Evolutionary conservation across 441 rosid genomes (phyloP).

Genomic region (Adansonia gregorii): DNA sequence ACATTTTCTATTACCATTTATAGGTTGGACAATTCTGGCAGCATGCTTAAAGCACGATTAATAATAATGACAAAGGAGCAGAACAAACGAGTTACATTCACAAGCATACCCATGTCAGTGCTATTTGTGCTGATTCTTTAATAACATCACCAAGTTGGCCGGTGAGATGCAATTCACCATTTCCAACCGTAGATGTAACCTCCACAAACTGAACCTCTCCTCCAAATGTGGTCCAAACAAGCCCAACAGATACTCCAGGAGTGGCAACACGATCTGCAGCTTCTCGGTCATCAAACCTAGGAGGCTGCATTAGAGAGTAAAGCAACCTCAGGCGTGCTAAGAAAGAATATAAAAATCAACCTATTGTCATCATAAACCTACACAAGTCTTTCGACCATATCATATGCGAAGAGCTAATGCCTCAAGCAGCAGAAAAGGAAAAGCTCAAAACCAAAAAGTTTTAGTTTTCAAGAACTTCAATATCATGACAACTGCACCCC

Average conservation of each 20-base stretch:
- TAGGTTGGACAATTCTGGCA: background rate
- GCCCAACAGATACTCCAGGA: slow-evolving; percentile 95
- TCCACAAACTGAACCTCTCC: slow-evolving; percentile 99
- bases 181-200: slow-evolving; percentile 88
- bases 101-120: slow-evolving; percentile 84
- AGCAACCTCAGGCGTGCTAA: slow-evolving; percentile 23
- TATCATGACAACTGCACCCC: background rate
- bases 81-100: background rate
- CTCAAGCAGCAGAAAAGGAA: background rate
- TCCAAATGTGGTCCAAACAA: slow-evolving; percentile 96
- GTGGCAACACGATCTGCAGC: slow-evolving; percentile 89
- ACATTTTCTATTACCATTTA: background rate
- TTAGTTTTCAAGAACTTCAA: background rate
- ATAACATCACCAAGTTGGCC: slow-evolving; percentile 99
- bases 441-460: background rate
- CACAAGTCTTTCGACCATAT: background rate
- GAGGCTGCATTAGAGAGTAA: slow-evolving; percentile 73
- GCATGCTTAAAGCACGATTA: background rate
- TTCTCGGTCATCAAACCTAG: slow-evolving; percentile 86
- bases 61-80: no score
- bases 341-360: slow-evolving; percentile 18
- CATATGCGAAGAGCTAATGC: slow-evolving; percentile 5
- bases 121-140: slow-evolving; percentile 97
- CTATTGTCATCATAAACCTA: slow-evolving; percentile 7
- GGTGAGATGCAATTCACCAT: slow-evolving; percentile 93